A percentile compares a stretch with the other conserved stretches of the same genome.
Evolutionary conservation across 768 basidiomycete species (phyloP).

Genomic region (Tricholoma terreum): DNA sequence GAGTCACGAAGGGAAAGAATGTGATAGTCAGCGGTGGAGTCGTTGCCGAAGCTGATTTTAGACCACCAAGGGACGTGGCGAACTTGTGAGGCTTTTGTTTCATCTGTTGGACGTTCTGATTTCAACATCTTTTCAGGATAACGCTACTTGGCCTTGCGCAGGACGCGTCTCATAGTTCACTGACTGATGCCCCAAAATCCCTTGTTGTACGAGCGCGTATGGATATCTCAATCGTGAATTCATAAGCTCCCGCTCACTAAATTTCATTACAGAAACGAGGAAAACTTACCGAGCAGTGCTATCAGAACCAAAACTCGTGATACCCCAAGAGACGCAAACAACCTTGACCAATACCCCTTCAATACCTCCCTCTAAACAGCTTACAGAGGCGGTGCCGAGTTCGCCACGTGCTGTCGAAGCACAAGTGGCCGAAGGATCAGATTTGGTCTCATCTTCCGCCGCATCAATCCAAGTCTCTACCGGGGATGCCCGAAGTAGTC

Average conservation of each 20-base stretch:
- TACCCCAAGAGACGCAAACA: conserved; percentile 35
- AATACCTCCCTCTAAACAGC: no score
- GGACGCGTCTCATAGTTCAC: conserved; percentile 62
- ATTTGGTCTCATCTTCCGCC: not conserved
- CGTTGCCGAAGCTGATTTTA: conserved; percentile 54
- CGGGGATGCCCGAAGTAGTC: not conserved
- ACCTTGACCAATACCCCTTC: not conserved
- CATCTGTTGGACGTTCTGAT: not conserved
- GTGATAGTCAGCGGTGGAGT: conserved; percentile 72
- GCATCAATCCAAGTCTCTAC: not conserved
- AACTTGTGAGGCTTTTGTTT: conserved; percentile 57
- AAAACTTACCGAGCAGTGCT: conserved; percentile 77
- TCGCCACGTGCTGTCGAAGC: not conserved
- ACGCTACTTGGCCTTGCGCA: conserved; percentile 66
- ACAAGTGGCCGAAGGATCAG: not conserved
- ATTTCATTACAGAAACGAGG: conserved; percentile 58
- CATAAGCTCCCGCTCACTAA: not conserved
- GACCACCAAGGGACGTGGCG: conserved; percentile 69
- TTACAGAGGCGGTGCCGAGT: not conserved
- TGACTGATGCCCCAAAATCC: conserved; percentile 60
- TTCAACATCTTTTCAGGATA: conserved; percentile 39
- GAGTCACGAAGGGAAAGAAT: conserved; percentile 80
- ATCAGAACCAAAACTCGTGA: conserved; percentile 67
- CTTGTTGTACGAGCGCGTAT: conserved; percentile 70
- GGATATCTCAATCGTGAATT: conserved; percentile 24